Conservation (phyloP, 192 early-diverging fungal species). For the Mortierella claussenii region DNA sequence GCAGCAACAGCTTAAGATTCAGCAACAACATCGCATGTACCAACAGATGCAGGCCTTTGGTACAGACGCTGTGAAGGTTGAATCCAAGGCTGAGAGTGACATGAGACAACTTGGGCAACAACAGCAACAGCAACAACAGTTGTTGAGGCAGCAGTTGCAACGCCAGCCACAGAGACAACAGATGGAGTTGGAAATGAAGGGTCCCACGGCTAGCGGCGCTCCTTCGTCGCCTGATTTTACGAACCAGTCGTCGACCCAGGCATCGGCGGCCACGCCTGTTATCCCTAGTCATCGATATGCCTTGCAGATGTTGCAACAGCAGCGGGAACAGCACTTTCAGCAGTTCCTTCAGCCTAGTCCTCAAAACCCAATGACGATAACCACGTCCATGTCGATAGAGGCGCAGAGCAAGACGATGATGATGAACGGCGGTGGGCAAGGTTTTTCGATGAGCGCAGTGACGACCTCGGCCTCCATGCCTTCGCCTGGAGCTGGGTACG, state of each 20-base stretch:
- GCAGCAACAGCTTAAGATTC: conserved; percentile 48
- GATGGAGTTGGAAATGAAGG: conserved; percentile 30
- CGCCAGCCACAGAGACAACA: conserved; percentile 45
- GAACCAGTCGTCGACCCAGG: too few relatives aligned
- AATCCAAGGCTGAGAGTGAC: conserved; percentile 15
- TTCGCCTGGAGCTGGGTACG: conserved; percentile 11
- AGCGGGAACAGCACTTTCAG: conserved; percentile 23
- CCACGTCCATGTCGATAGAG: conserved; percentile 31
- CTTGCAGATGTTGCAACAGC: conserved; percentile 40
- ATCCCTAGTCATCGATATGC: conserved; percentile 51
- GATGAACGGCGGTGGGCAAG: too few relatives aligned
- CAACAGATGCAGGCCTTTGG: conserved; percentile 49
- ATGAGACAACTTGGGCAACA: conserved; percentile 26
- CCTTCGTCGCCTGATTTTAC: background rate
- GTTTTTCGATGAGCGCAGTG: conserved; percentile 10
- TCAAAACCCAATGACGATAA: conserved; percentile 30
- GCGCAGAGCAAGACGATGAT: conserved; percentile 30
- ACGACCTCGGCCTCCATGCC: background rate
- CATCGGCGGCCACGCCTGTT: conserved; percentile 22
- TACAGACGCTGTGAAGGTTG: conserved; percentile 31
- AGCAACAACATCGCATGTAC: conserved; percentile 47
- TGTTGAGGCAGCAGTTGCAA: conserved; percentile 41
- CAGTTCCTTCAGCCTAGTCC: conserved; percentile 2
- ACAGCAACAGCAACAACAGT: conserved; percentile 39
- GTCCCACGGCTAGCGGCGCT: background rate